These are phyloP conservation scores for Aspergillus glaucus DNA, from an alignment of 2,329 filamentous ascomycete genomes.

Conservation along the genomic window DNA sequence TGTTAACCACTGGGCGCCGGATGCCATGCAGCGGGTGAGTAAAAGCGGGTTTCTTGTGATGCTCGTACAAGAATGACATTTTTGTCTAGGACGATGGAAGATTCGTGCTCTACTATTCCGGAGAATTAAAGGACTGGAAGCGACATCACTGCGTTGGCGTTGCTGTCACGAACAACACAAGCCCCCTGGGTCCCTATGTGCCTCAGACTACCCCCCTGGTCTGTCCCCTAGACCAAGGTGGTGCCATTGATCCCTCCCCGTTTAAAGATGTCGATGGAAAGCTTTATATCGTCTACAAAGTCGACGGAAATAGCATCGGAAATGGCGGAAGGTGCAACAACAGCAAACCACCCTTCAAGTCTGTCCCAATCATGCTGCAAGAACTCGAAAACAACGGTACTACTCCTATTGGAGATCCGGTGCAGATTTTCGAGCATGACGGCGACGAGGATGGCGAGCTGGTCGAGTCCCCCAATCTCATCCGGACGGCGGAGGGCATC, in stretches of 20 bases:
- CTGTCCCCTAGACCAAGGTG: constrained; percentile 49
- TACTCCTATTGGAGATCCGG: constrained; percentile 44
- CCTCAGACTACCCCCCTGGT: constrained; percentile 43
- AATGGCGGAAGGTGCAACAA: constrained; percentile 40
- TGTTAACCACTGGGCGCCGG: constrained; percentile 55
- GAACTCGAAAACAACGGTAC: constrained; percentile 41
- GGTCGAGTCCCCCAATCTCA: constrained; percentile 53
- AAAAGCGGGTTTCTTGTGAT: neutral
- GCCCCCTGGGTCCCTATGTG: constrained; percentile 40
- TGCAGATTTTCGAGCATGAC: constrained; percentile 56
- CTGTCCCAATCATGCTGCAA: constrained; percentile 34
- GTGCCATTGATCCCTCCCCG: constrained; percentile 57
- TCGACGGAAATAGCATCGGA: constrained; percentile 54
- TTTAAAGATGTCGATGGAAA: constrained; percentile 50
- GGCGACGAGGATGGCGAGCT: constrained; percentile 52
- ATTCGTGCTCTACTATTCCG: constrained; percentile 56
- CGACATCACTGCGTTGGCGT: constrained; percentile 53
- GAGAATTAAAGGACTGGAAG: constrained; percentile 33
- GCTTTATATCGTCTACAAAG: constrained; percentile 57
- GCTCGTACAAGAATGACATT: neutral
- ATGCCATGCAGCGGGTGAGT: constrained; percentile 45
- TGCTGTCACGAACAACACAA: constrained; percentile 35
- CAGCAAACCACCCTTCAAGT: constrained; percentile 27
- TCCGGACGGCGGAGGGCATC: constrained; percentile 28
- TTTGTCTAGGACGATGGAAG: constrained; percentile 31